Base-by-base conservation (phyloP, 768 basidiomycete genomes). In the Amanita fuliginea region DNA sequence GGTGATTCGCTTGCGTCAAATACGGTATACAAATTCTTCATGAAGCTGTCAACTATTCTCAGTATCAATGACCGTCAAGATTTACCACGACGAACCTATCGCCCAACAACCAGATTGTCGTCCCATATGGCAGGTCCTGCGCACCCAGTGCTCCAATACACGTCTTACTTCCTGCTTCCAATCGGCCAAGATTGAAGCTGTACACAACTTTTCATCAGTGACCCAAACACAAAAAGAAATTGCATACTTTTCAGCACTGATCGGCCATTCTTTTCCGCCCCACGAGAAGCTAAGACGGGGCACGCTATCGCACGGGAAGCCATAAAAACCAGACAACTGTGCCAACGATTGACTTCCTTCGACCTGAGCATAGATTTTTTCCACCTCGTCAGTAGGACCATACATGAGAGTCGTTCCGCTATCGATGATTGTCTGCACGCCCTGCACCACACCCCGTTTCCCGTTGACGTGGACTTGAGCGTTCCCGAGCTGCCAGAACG, bases 351-450 rank as follows among this genome's bases (percentile, higher is more conserved):
- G 57, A 32, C 64, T 53, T 11, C 65, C 66, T 21, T 62, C 58
- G 36, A 71, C 64, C 18, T 54, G 53, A 14, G 46, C 53, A 49
- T 69, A 69, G 22, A 69, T 48, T 32, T 57, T 54, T 2, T 54
- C 52, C 22, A 67, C 66, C 3, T 46, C 55, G 0, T 48, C 21
- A 0, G 51, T 14, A 33, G 67, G 61, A 1, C 69, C 74, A 7
- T 72, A 51, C 49, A 71, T 56, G 46, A 72, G 57, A 6, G 67
- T 68, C 34, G 68, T 71, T 33, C 74, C 75, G 50, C 65, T 72
- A 54, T 75, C 73, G 9, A 74, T 60, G 43, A 64, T 59, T 8
- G 62, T 61, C n/a, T 52, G 45, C 43, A 57, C 44, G 19, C 47
- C 52, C 8, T 35, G 52, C 32, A 55, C 53, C 3, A 55, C 60